A percentile compares a stretch with the other conserved stretches of the same genome.
Evolutionary conservation across 139 green algal species (phyloP).

Genomic region (Astrephomene gubernaculifera): DNA sequence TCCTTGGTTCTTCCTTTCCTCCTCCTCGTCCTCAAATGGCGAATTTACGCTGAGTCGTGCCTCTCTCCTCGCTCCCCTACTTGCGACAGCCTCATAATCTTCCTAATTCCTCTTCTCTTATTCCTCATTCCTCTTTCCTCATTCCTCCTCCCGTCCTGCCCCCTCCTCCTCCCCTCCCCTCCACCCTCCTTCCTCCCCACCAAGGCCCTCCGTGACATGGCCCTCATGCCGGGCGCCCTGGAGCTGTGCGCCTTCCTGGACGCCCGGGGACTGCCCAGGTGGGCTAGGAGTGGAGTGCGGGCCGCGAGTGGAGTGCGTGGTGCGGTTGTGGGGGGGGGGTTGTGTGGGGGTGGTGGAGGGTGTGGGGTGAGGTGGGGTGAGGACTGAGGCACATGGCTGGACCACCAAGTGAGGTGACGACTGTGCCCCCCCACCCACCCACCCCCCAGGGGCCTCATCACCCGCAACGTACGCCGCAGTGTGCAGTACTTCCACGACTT

Average conservation of each 20-base stretch:
- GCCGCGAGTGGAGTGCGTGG: background rate
- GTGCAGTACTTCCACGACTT: conserved; percentile 39
- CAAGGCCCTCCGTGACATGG: conserved; percentile 80
- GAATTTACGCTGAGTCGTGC: too few relatives aligned
- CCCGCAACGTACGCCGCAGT: conserved; percentile 69
- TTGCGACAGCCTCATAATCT: too few relatives aligned
- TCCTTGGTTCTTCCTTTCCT: too few relatives aligned
- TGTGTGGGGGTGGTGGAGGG: background rate
- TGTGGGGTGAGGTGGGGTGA: background rate
- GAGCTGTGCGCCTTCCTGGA: conserved; percentile 79
- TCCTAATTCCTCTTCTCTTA: too few relatives aligned
- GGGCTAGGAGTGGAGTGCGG: background rate
- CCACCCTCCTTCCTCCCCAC: background rate
- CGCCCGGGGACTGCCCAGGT: conserved; percentile 57
- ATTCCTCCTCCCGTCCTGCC: background rate
- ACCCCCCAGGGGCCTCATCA: conserved; percentile 74
- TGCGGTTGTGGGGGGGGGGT: background rate
- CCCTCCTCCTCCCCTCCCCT: background rate
- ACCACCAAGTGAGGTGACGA: too few relatives aligned
- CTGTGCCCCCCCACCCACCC: too few relatives aligned
- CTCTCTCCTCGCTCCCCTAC: too few relatives aligned
- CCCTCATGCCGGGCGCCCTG: conserved; percentile 80
- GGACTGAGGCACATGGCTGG: too few relatives aligned
- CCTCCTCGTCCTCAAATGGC: too few relatives aligned
- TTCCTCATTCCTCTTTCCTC: background rate